Evolutionary conservation across 2,329 filamentous ascomycete genomes (phyloP).

Genomic region (Sporothrix globosa): DNA sequence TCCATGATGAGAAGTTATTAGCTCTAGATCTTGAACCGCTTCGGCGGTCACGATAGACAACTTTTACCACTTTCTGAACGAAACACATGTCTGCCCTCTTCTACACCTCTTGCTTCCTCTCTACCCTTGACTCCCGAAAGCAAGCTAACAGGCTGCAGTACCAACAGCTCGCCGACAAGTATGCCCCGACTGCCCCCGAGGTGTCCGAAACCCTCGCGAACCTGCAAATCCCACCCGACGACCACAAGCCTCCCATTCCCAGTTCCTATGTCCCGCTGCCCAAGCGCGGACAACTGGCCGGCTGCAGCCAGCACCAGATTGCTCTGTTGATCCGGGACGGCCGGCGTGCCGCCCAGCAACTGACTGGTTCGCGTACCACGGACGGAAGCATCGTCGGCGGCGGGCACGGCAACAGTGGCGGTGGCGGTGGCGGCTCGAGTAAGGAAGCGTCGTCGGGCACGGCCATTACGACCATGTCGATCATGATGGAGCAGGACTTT

Average conservation of each 20-base stretch:
- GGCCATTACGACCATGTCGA: conserved; percentile 62
- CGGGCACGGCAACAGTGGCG: not conserved
- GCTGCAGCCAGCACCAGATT: conserved; percentile 59
- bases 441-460: conserved; percentile 53
- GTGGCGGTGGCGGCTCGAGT: conserved; percentile 50
- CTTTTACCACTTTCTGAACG: conserved; percentile 50
- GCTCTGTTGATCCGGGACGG: conserved; percentile 68
- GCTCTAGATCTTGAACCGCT: conserved; percentile 84
- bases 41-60: conserved; percentile 65
- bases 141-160: conserved; percentile 50
- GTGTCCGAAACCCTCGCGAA: conserved; percentile 69
- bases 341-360: conserved; percentile 59
- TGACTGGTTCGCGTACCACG: conserved; percentile 42
- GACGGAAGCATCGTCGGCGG: not conserved
- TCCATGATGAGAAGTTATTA: conserved; percentile 60
- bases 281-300: conserved; percentile 49
- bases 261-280: conserved; percentile 60
- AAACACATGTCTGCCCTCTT: conserved; percentile 30
- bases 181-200: conserved; percentile 66
- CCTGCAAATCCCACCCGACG: conserved; percentile 64
- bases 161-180: conserved; percentile 67
- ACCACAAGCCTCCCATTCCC: conserved; percentile 52
- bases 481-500: conserved; percentile 82
- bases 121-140: not conserved
- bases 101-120: conserved; percentile 33